These are phyloP conservation scores for Citrullus amarus DNA, from an alignment of 306 rosid genomes.

Conservation along the genomic window DNA sequence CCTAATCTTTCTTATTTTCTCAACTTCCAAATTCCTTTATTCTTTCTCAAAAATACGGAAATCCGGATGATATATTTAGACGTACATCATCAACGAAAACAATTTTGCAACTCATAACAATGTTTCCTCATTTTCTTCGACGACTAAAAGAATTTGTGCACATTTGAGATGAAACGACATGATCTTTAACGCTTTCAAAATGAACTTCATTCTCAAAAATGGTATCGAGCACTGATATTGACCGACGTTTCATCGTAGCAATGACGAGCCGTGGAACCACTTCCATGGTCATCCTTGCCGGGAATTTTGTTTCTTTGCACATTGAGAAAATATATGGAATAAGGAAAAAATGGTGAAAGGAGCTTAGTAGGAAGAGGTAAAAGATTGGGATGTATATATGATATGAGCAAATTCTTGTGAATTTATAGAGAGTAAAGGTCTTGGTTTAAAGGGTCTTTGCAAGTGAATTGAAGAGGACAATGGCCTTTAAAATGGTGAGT, in stretches of 20 bases:
- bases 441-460: not conserved
- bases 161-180: not conserved
- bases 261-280: not conserved
- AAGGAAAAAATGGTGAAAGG: not conserved
- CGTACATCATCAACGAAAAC: not conserved
- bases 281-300: not conserved
- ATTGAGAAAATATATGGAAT: not conserved
- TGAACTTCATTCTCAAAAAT: conserved; percentile 8
- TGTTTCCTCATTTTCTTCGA: not conserved
- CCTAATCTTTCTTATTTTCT: not conserved
- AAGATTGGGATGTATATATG: not conserved
- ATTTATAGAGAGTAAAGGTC: not conserved
- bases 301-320: not conserved
- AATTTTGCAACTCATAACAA: not conserved
- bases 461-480: not conserved
- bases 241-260: not conserved
- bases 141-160: not conserved
- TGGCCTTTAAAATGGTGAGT: not conserved
- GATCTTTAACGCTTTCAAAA: not conserved
- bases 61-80: not conserved
- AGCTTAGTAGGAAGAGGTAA: not conserved
- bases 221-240: not conserved
- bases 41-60: not conserved
- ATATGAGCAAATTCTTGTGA: not conserved
- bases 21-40: not conserved